phyloP scores from a whole-genome alignment of 257 asterid genomes.

The Rhazya stricta region DNA sequence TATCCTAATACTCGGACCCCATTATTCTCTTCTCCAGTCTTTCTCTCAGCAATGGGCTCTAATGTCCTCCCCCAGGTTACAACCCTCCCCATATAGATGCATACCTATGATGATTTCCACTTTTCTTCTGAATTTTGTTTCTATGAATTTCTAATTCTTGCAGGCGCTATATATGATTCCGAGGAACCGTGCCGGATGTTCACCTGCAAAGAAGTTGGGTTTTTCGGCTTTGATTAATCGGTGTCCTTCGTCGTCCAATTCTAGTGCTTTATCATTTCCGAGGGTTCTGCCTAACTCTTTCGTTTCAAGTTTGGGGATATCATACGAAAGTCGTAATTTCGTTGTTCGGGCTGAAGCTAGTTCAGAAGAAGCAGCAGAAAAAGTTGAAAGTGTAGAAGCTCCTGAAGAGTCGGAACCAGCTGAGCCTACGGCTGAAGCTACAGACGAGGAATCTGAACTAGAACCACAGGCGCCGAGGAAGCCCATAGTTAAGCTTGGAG shows the following conservation, averaged over 20 bases:
- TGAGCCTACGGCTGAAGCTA: slow-evolving; percentile 23
- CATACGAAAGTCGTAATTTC: slow-evolving; percentile 30
- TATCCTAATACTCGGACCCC: neutral
- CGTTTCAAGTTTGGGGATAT: slow-evolving; percentile 19
- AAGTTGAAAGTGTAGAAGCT: slow-evolving; percentile 28
- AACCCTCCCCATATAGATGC: neutral
- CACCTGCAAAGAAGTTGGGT: slow-evolving; percentile 39
- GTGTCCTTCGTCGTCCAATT: slow-evolving; percentile 21
- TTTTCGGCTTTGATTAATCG: slow-evolving; percentile 35
- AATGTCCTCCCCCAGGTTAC: slow-evolving; percentile 33
- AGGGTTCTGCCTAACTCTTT: slow-evolving; percentile 26
- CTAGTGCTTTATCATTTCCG: slow-evolving; percentile 18
- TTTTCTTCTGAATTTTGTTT: neutral
- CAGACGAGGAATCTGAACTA: slow-evolving; percentile 27
- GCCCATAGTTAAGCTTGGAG: slow-evolving; percentile 76
- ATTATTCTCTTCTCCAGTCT: neutral
- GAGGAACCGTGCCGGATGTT: slow-evolving; percentile 29
- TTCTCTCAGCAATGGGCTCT: slow-evolving; percentile 28
- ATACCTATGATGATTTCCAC: too few species aligned
- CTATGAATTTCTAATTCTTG: slow-evolving; percentile 19
- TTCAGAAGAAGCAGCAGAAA: slow-evolving; percentile 31
- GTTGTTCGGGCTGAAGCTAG: slow-evolving; percentile 57
- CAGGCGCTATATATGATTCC: slow-evolving; percentile 58
- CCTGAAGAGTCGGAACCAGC: slow-evolving; percentile 20
- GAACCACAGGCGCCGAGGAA: slow-evolving; percentile 50